Conservation (phyloP, 768 basidiomycete species). For the Paxillus involutus region DNA sequence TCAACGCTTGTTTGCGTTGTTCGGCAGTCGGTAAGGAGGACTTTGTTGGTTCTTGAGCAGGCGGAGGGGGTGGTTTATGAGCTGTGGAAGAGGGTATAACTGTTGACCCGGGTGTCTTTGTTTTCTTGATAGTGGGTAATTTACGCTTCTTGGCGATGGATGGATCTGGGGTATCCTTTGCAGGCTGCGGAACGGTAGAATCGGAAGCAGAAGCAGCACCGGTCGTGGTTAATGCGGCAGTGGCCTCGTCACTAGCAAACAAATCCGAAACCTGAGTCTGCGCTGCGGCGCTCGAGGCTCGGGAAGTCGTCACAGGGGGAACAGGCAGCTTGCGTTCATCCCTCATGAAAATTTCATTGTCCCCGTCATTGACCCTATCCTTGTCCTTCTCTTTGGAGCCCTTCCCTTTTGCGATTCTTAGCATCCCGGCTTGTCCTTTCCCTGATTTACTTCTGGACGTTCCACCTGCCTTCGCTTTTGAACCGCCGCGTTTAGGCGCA, state of each 20-base stretch:
- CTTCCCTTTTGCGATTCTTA: conserved; percentile 29
- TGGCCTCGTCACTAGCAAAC: conserved; percentile 32
- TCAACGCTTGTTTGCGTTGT: conserved; percentile 40
- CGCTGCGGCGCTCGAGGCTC: conserved; percentile 31
- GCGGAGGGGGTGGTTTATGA: conserved; percentile 18
- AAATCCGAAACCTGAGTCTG: conserved; percentile 30
- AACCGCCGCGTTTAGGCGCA: conserved; percentile 18
- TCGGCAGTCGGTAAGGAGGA: conserved; percentile 24
- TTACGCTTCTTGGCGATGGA: conserved; percentile 57
- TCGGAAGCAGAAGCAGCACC: not conserved
- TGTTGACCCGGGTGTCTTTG: conserved; percentile 38
- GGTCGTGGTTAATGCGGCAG: not conserved
- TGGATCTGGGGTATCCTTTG: conserved; percentile 24
- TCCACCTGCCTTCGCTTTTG: conserved; percentile 19
- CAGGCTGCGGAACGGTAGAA: conserved; percentile 25
- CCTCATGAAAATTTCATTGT: conserved; percentile 38
- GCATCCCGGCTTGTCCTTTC: conserved; percentile 19
- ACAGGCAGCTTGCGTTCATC: conserved; percentile 40
- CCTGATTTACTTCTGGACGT: conserved; percentile 25
- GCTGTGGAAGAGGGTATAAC: conserved; percentile 23
- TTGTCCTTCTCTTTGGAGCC: conserved; percentile 31
- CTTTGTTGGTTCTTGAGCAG: conserved; percentile 26
- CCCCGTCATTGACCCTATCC: conserved; percentile 9
- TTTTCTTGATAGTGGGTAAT: conserved; percentile 69
- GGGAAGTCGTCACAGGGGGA: conserved; percentile 15